Base-by-base conservation (phyloP, 1,284 basidiomycete genomes). In the Irpex lacteus region DNA sequence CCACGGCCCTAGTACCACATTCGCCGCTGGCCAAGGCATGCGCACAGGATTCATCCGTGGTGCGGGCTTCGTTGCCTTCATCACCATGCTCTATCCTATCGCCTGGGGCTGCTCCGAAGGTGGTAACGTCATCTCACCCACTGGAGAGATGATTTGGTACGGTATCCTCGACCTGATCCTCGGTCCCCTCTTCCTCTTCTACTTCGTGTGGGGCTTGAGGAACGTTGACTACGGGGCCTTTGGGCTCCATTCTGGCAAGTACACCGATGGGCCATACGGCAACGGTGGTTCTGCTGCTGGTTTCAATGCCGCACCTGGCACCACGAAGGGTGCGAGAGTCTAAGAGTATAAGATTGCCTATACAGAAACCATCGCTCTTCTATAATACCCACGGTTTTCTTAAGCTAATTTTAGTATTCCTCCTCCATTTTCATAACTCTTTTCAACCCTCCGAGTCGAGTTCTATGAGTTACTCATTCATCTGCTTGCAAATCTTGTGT, bases 131-230 rank as follows among this genome's bases (percentile, higher is more conserved):
- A 82, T 85, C 66, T 74, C 75, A 0, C 76, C 79, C 13, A 75
- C 77, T 37, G 72, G 73, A 61, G 82, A 80, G 70, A 80, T 80
- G 80, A 73, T 84, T 60, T 87, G 83, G 75, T 88, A 88, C 72
- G 87, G 86, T 64, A 76, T 87, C 61, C 79, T 89, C 61, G 87
- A 89, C 72, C 61, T 89, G 21, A 63, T 88, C 67, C 79, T 83
- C 67, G 86, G 82, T 65, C 84, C 84, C 8, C 71, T 83, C 60
- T 85, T 82, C 72, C 70, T 80, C n/a, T 60, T 75, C 62, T 63
- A 70, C 59, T 77, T 74, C 69, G 69, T 81, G 56, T 73, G 60
- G 37, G 65, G 66, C 7, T 57, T 81, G 50, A 63, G 70, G n/a
- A 62, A 19, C 15, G 68, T 78, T 58, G 72, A 75, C 63, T 71